These are phyloP conservation scores for maize (Zea mays) DNA, from an alignment of 176 grass and related monocot species.

Conservation along the genomic window Zm-B73-REFERENCE-NAM-5.0 NC_050105.1:147345001-147345500, in stretches of 20 bases:
- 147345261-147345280: conserved; percentile 55
- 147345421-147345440: conserved; percentile 67
- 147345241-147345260: conserved; percentile 79
- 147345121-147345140: conserved; percentile 83
- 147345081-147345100: conserved; percentile 36
- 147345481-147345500: not conserved
- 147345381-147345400: conserved; percentile 65
- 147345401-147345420: conserved; percentile 58
- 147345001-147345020: conserved; percentile 41
- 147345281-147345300: conserved; percentile 47
- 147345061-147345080: conserved; percentile 71
- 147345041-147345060: conserved; percentile 58
- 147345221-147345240: conserved; percentile 94
- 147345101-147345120: conserved; percentile 88
- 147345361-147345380: conserved; percentile 30
- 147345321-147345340: conserved; percentile 27
- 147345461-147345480: conserved; percentile 16
- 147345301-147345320: conserved; percentile 55
- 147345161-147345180: conserved; percentile 38
- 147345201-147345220: conserved; percentile 64
- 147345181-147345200: conserved; percentile 40
- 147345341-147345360: conserved; percentile 39
- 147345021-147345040: conserved; percentile 52
- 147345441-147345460: conserved; percentile 81
- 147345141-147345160: conserved; percentile 86